Evolutionary conservation across 352 stramenopile genomes (phyloP).

Genomic region (Phytopythium chamaehyphon): DNA sequence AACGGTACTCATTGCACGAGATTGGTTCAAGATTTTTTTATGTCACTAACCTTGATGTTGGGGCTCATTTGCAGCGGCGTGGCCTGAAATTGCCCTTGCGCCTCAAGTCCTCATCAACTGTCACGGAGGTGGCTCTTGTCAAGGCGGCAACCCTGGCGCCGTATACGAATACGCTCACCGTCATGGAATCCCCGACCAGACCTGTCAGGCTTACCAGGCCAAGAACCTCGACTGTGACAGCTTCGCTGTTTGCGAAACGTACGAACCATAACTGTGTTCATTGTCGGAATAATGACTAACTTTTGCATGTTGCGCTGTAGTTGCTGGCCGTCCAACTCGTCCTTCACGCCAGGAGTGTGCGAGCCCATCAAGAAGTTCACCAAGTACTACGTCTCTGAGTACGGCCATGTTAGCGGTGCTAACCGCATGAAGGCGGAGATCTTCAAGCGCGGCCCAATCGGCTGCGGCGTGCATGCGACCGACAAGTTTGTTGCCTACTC

Average conservation of each 20-base stretch:
- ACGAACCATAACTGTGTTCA: conserved; percentile 11
- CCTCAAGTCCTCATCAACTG: conserved; percentile 87
- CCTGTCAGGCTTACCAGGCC: conserved; percentile 89
- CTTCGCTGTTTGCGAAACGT: conserved; percentile 82
- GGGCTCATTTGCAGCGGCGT: conserved; percentile 34
- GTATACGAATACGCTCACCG: conserved; percentile 86
- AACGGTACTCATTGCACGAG: conserved; percentile 43
- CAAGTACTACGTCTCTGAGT: conserved; percentile 90
- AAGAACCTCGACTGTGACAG: conserved; percentile 78
- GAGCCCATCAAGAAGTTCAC: conserved; percentile 81
- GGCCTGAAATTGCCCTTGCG: conserved; percentile 78
- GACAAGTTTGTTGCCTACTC: conserved; percentile 80
- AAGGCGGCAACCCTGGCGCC: conserved; percentile 73
- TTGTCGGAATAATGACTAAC: background rate
- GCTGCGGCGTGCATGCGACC: conserved; percentile 84
- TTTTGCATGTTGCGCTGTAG: conserved; percentile 10
- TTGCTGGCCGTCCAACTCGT: conserved; percentile 86
- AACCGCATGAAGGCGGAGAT: conserved; percentile 92
- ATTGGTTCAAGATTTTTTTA: background rate
- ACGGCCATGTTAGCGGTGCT: conserved; percentile 79
- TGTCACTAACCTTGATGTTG: conserved; percentile 1
- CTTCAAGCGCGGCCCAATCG: conserved; percentile 88
- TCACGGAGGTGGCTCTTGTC: conserved; percentile 69
- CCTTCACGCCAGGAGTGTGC: conserved; percentile 80
- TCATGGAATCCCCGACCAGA: conserved; percentile 90